phyloP scores from a whole-genome alignment of 495 filamentous ascomycete genomes.

The Aspergillus conjunctus region DNA sequence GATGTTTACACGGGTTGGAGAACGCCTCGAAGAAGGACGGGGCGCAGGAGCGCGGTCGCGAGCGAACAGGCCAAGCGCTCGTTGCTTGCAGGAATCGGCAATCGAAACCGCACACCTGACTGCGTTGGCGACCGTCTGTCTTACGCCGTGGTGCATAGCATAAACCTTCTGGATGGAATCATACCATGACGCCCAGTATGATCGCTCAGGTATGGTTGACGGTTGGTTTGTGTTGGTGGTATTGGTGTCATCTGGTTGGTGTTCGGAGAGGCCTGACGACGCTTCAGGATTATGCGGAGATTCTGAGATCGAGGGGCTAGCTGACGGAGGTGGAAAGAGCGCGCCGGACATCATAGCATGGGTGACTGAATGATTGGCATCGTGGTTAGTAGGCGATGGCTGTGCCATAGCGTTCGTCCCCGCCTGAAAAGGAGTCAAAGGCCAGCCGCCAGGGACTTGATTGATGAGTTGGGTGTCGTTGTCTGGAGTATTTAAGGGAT shows the following conservation, averaged over 20 bases:
- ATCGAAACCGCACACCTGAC: conserved; percentile 13
- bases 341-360: conserved; percentile 17
- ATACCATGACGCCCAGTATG: conserved; percentile 11
- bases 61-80: conserved; percentile 7
- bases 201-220: background rate
- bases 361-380: no score
- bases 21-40: background rate
- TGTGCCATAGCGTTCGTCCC: background rate
- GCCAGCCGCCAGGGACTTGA: background rate
- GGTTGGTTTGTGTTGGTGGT: background rate
- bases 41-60: background rate
- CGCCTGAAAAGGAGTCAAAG: background rate
- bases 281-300: background rate
- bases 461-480: background rate
- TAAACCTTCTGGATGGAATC: conserved; percentile 7
- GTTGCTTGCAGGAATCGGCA: conserved; percentile 14
- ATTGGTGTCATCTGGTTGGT: background rate
- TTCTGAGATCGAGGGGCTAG: background rate
- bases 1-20: conserved; percentile 18
- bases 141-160: conserved; percentile 2
- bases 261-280: background rate
- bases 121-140: conserved; percentile 13
- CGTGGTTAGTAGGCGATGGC: background rate
- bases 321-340: background rate
- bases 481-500: background rate